Evolutionary conservation across 2,329 filamentous ascomycete species (phyloP).

Genomic region (Pseudogymnoascus sp.): DNA sequence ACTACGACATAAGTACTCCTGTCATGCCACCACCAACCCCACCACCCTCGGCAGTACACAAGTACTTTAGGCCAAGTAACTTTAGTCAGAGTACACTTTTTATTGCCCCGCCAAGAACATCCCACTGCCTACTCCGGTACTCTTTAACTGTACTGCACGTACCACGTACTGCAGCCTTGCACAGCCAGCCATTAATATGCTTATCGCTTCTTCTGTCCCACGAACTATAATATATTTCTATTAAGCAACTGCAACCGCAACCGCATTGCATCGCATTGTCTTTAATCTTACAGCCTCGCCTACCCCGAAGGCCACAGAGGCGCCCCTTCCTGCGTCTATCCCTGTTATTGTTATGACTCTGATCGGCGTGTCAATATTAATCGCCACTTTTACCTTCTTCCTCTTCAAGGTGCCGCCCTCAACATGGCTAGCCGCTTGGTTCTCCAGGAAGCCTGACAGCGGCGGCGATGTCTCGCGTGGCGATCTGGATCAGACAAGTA

Average conservation of each 20-base stretch:
- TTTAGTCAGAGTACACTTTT: background rate
- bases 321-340: background rate
- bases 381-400: slow-evolving; percentile 53
- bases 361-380: slow-evolving; percentile 53
- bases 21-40: background rate
- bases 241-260: background rate
- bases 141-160: background rate
- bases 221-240: slow-evolving; percentile 1
- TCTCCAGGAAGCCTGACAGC: slow-evolving; percentile 12
- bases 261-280: background rate
- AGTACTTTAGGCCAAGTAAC: background rate
- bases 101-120: slow-evolving; percentile 4
- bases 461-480: background rate
- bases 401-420: slow-evolving; percentile 47
- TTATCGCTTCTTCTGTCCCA: background rate
- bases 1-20: background rate
- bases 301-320: background rate
- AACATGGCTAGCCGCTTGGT: slow-evolving; percentile 34
- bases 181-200: background rate
- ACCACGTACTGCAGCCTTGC: background rate
- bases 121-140: background rate
- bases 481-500: background rate
- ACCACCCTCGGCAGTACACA: background rate
- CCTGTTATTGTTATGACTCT: slow-evolving; percentile 46
- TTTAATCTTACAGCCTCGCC: background rate